phyloP scores from a whole-genome alignment of 1,284 basidiomycete species.

The Apiotrichum porosum region DNA sequence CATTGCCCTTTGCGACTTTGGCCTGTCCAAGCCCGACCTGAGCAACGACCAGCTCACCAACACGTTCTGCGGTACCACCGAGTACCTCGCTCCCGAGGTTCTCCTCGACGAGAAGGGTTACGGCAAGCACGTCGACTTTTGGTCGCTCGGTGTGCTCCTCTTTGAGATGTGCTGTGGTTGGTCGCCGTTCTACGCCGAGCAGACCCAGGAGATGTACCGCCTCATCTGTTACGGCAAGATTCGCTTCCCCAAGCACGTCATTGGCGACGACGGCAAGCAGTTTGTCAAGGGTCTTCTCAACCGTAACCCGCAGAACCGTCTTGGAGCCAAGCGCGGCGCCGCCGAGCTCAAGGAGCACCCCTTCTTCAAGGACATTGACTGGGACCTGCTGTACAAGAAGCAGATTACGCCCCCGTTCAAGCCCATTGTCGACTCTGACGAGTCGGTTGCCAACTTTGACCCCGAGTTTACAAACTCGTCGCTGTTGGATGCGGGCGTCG shows the following conservation, averaged over 20 bases:
- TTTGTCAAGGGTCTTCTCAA: conserved; percentile 98
- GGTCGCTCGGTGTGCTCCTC: conserved; percentile 85
- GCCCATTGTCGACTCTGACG: conserved; percentile 95
- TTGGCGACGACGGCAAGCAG: conserved; percentile 96
- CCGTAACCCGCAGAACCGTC: conserved; percentile 92
- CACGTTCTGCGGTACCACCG: conserved; percentile 94
- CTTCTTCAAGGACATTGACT: conserved; percentile 91
- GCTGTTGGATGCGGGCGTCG: conserved; percentile 52
- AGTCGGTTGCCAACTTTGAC: conserved; percentile 96
- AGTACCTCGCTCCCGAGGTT: conserved; percentile 97
- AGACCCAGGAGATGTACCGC: conserved; percentile 99
- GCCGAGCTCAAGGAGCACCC: conserved; percentile 93
- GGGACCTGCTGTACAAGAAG: conserved; percentile 77
- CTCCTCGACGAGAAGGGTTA: conserved; percentile 98
- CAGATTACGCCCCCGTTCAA: conserved; percentile 97
- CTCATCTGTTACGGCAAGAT: conserved; percentile 95
- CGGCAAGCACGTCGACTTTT: conserved; percentile 98
- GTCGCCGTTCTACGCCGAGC: conserved; percentile 99
- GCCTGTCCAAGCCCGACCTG: conserved; percentile 92
- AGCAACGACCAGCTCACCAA: conserved; percentile 92
- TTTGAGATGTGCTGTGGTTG: conserved; percentile 99
- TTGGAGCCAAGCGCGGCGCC: conserved; percentile 85
- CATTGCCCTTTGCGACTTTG: conserved; percentile 94
- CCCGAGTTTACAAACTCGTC: conserved; percentile 78
- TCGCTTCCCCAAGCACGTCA: conserved; percentile 88